A percentile compares a stretch with the other conserved stretches of the same genome.
These are phyloP conservation scores for Pneumocystis carinii DNA, from an alignment of 1,139 yeast species.

Conservation along the genomic window DNA sequence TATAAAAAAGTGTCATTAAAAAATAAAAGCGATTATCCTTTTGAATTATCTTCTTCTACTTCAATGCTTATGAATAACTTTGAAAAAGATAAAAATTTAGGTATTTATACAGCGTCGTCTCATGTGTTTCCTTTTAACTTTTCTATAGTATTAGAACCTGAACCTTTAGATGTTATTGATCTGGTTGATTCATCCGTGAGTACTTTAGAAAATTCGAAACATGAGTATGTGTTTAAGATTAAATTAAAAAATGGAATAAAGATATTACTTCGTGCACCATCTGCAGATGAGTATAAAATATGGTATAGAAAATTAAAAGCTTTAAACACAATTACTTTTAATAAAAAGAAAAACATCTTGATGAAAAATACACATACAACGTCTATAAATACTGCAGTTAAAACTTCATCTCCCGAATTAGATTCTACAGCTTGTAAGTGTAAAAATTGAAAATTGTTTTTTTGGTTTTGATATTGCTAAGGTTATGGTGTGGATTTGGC, in stretches of 20 bases:
- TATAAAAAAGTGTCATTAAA: constrained; percentile 23
- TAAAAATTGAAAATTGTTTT: not conserved
- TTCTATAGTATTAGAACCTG: constrained; percentile 2
- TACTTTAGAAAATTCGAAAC: constrained; percentile 17
- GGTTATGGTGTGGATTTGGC: constrained; percentile 86
- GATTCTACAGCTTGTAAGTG: not conserved
- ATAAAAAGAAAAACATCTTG: constrained; percentile 27
- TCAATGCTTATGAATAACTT: not conserved
- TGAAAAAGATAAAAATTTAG: not conserved
- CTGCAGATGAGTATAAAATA: constrained; percentile 50
- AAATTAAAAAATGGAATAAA: constrained; percentile 42
- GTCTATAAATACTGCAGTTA: not conserved
- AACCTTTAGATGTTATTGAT: constrained; percentile 7
- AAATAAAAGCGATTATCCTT: constrained; percentile 31
- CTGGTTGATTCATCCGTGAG: constrained; percentile 7
- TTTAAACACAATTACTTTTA: constrained; percentile 30
- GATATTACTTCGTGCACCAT: constrained; percentile 52
- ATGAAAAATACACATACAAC: constrained; percentile 17
- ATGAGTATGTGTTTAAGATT: constrained; percentile 41
- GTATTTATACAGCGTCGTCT: not conserved
- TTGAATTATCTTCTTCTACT: constrained; percentile 20
- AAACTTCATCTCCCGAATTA: no score
- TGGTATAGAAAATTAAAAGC: constrained; percentile 45
- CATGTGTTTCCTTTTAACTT: constrained; percentile 35
- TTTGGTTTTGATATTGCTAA: constrained; percentile 18